Percentiles rank a stretch among this genome's conserved stretches.
Conservation (phyloP, 2,329 filamentous ascomycete species). For the Aureobasidium pullulans region DNA sequence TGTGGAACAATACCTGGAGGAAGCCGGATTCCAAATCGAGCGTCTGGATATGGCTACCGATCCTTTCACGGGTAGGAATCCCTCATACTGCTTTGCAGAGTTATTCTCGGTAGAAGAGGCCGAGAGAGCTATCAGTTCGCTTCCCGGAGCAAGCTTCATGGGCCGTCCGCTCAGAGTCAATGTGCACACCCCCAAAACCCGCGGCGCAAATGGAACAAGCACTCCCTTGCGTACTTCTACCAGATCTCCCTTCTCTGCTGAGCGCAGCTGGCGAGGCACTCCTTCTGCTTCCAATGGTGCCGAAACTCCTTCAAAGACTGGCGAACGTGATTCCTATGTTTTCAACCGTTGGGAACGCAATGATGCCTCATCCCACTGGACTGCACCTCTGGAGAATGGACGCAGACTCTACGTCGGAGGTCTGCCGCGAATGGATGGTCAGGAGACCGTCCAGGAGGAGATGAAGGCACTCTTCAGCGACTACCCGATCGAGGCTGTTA, state of each 20-base stretch:
- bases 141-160: conserved; percentile 49
- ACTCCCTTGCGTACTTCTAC: background rate
- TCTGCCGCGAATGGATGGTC: conserved; percentile 37
- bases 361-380: conserved; percentile 31
- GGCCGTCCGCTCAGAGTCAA: conserved; percentile 57
- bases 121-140: conserved; percentile 47
- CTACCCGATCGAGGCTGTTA: conserved; percentile 40
- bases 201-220: conserved; percentile 4
- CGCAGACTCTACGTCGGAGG: conserved; percentile 42
- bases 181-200: conserved; percentile 18
- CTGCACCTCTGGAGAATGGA: conserved; percentile 27
- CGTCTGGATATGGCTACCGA: conserved; percentile 61
- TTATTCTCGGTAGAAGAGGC: conserved; percentile 52
- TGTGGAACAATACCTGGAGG: conserved; percentile 41
- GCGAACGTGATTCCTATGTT: conserved; percentile 4
- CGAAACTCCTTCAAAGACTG: conserved; percentile 4
- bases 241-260: background rate
- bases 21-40: conserved; percentile 38
- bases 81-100: conserved; percentile 69
- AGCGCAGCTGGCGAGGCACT: conserved; percentile 1
- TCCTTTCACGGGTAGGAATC: conserved; percentile 60
- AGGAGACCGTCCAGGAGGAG: conserved; percentile 34
- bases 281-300: background rate
- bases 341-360: conserved; percentile 39
- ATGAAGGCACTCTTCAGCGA: conserved; percentile 39